Conservation (phyloP, 148 eudicot species). For the Cornus suecica region DNA sequence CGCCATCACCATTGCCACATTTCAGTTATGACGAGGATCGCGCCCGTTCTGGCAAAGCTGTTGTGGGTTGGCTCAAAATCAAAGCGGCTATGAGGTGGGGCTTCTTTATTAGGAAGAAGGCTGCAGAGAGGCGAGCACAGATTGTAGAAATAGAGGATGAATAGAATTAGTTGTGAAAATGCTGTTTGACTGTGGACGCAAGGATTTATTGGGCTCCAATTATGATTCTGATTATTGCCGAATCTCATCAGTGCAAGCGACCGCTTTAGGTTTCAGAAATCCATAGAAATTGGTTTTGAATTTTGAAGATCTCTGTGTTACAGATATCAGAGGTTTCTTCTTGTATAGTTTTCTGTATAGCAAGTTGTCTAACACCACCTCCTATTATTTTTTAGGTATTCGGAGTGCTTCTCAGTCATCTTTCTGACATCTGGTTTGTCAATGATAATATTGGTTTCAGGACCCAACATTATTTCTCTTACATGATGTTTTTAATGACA, state of each 20-base stretch:
- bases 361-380: conserved; percentile 14
- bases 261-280: neutral
- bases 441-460: conserved; percentile 12
- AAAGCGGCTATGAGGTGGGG: conserved; percentile 99
- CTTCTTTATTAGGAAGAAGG: conserved; percentile 83
- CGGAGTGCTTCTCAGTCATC: conserved; percentile 9
- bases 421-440: conserved; percentile 7
- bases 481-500: neutral
- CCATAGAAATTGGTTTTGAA: conserved; percentile 2
- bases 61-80: conserved; percentile 90
- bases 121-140: conserved; percentile 88
- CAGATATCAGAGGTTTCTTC: conserved; percentile 16
- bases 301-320: conserved; percentile 11
- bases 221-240: conserved; percentile 8
- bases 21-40: conserved; percentile 55
- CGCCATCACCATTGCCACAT: conserved; percentile 56
- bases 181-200: neutral
- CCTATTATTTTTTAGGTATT: neutral
- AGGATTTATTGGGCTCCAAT: neutral
- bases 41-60: conserved; percentile 69
- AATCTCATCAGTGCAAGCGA: conserved; percentile 1
- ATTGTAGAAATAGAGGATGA: conserved; percentile 74
- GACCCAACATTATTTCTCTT: conserved; percentile 9
- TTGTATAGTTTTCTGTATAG: conserved; percentile 32
- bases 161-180: neutral